Evolutionary conservation across 1,139 yeast species (phyloP).

Genomic region (Yamadazyma mexicana): DNA sequence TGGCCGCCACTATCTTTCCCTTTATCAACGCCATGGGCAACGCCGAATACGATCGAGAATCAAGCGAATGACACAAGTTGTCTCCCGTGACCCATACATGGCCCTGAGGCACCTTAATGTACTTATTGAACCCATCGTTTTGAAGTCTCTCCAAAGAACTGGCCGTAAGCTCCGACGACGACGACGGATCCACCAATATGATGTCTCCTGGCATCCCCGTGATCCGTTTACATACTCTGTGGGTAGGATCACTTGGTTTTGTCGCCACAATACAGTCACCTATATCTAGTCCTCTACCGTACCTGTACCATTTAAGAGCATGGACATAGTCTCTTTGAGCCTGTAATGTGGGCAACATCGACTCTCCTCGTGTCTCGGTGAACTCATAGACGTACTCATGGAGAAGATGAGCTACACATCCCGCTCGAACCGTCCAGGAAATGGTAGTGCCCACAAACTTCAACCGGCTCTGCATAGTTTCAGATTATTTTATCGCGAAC

Average conservation of each 20-base stretch:
- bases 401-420: conserved; percentile 66
- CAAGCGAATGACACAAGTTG: conserved; percentile 83
- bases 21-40: conserved; percentile 84
- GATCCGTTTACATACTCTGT: conserved; percentile 86
- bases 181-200: conserved; percentile 76
- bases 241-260: conserved; percentile 87
- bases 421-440: conserved; percentile 57
- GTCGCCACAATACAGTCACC: conserved; percentile 90
- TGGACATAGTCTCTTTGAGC: conserved; percentile 78
- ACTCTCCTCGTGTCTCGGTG: conserved; percentile 86
- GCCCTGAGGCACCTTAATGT: conserved; percentile 75
- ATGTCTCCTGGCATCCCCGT: conserved; percentile 97
- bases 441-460: conserved; percentile 34
- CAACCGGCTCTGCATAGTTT: conserved; percentile 25
- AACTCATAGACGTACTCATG: conserved; percentile 72
- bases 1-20: conserved; percentile 82
- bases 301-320: conserved; percentile 59
- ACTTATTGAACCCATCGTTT: conserved; percentile 55
- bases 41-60: conserved; percentile 84
- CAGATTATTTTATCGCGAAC: conserved; percentile 1
- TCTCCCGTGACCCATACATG: conserved; percentile 99
- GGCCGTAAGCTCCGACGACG: conserved; percentile 53
- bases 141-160: conserved; percentile 25
- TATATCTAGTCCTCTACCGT: conserved; percentile 60
- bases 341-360: conserved; percentile 90